phyloP scores from a whole-genome alignment of 2,329 filamentous ascomycete genomes.

The Cyanodermella asteris region DNA sequence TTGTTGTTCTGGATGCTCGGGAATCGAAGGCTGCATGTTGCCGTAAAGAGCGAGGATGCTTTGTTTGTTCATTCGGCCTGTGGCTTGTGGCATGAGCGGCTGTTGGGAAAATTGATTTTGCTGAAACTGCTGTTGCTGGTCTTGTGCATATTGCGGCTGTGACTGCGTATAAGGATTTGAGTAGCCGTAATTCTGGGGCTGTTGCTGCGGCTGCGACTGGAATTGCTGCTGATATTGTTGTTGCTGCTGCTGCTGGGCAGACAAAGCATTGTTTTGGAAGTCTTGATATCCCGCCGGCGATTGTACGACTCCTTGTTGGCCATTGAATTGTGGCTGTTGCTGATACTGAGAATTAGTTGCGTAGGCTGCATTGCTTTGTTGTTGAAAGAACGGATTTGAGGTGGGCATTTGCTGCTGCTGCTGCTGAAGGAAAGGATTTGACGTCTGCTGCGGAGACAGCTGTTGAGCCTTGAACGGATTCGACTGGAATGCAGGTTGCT shows the following conservation, averaged over 20 bases:
- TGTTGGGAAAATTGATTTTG: conserved; percentile 11
- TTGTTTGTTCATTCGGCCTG: conserved; percentile 22
- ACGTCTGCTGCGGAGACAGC: conserved; percentile 2
- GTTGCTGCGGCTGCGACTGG: conserved; percentile 8
- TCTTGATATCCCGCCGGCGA: conserved; percentile 3
- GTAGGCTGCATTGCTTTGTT: conserved; percentile 7
- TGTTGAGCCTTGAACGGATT: conserved; percentile 2
- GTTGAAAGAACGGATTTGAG: conserved; percentile 6
- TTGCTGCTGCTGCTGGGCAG: conserved; percentile 10
- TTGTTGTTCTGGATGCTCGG: conserved; percentile 9
- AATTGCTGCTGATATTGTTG: conserved; percentile 10
- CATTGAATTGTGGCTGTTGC: conserved; percentile 4
- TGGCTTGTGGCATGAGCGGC: conserved; percentile 17
- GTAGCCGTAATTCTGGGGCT: conserved; percentile 3
- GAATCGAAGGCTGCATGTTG: conserved; percentile 8
- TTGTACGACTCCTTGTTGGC: background rate
- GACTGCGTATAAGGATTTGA: conserved; percentile 5
- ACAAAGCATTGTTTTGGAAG: no score
- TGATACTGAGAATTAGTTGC: conserved; percentile 1
- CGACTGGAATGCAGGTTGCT: conserved; percentile 2
- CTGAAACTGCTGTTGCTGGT: conserved; percentile 6
- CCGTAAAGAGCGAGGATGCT: conserved; percentile 25
- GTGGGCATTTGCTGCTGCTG: conserved; percentile 5
- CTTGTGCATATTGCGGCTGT: conserved; percentile 2
- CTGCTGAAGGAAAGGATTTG: conserved; percentile 4